A percentile compares a stretch with the other conserved stretches of the same genome.
These are phyloP conservation scores for Cicer bijugum DNA, from an alignment of 306 rosid genomes.

Conservation along the genomic window DNA sequence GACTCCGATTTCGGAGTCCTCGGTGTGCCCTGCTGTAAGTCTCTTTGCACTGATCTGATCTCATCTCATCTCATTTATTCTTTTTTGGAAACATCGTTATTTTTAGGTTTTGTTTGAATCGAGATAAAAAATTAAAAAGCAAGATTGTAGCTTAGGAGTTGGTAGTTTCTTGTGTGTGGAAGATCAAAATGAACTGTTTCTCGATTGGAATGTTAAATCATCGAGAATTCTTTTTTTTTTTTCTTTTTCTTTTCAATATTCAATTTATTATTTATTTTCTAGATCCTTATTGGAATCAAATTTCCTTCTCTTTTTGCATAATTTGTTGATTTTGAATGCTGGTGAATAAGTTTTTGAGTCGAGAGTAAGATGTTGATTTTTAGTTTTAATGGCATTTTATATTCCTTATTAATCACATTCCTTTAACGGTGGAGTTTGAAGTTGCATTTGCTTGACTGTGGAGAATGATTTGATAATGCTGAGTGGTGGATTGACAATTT, in stretches of 20 bases:
- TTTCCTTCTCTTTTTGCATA: slow-evolving; percentile 23
- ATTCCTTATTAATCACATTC: not conserved
- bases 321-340: slow-evolving; percentile 3
- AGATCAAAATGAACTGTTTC: not conserved
- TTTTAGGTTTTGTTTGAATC: slow-evolving; percentile 38
- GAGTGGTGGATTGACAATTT: slow-evolving; percentile 11
- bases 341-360: not conserved
- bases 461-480: slow-evolving; percentile 1
- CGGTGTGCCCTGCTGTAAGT: slow-evolving; percentile 99
- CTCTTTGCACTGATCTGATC: slow-evolving; percentile 39
- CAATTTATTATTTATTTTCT: slow-evolving; percentile 6
- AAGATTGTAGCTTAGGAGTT: slow-evolving; percentile 7
- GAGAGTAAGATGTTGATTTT: slow-evolving; percentile 31
- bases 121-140: not conserved
- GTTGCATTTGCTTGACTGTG: slow-evolving; percentile 1
- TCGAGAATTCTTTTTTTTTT: no score
- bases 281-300: slow-evolving; percentile 11
- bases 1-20: slow-evolving; percentile 92
- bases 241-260: not conserved
- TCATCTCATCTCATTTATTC: not conserved
- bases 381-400: not conserved
- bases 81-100: not conserved
- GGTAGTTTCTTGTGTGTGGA: not conserved
- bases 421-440: slow-evolving; percentile 32
- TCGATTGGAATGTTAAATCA: slow-evolving; percentile 17